Percentiles rank a stretch among this genome's conserved stretches.
Evolutionary conservation across 345 rosid species (phyloP).

Genomic region (Syzygium aromaticum): DNA sequence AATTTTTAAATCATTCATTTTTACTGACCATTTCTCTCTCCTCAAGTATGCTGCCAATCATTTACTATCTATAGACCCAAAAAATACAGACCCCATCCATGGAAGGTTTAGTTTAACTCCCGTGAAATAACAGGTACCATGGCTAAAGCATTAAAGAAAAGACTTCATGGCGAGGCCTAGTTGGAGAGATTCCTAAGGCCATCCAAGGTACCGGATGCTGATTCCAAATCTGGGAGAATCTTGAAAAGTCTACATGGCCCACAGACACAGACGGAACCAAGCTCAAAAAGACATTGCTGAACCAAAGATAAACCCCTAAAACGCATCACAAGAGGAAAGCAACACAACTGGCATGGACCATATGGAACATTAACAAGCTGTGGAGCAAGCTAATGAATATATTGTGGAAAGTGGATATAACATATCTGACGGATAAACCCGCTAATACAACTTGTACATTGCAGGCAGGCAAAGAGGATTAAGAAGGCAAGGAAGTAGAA

Average conservation of each 20-base stretch:
- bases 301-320: background rate
- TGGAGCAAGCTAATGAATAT: background rate
- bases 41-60: background rate
- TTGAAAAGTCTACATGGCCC: background rate
- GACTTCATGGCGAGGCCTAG: background rate
- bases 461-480: background rate
- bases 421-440: background rate
- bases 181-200: background rate
- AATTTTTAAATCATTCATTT: no score
- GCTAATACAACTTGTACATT: background rate
- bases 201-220: background rate
- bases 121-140: background rate
- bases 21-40: background rate
- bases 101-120: background rate
- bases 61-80: background rate
- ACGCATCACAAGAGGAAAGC: background rate
- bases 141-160: background rate
- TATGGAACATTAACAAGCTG: background rate
- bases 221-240: background rate
- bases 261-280: background rate
- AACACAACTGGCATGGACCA: background rate
- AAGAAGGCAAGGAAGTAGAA: background rate
- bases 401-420: background rate
- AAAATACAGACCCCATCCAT: background rate
- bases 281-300: background rate